A percentile compares a stretch with the other conserved stretches of the same genome.
Conservation (phyloP, 441 rosid species). For the Macaranga tanarius region DNA sequence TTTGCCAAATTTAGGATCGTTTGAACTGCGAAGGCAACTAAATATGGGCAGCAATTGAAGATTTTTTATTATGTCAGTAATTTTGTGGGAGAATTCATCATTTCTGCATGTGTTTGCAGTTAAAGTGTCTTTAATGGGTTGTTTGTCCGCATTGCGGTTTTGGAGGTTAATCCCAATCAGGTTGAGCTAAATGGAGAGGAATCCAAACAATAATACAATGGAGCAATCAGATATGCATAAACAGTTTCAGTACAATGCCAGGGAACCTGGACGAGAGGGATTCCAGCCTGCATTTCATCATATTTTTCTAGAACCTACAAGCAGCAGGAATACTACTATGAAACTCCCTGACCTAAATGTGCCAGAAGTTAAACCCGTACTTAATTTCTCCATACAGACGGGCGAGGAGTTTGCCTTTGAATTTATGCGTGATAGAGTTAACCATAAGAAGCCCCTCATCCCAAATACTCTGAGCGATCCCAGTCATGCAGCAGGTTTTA, state of each 20-base stretch:
- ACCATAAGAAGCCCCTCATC: conserved; percentile 45
- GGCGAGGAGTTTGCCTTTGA: conserved; percentile 97
- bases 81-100: background rate
- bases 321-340: conserved; percentile 38
- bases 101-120: conserved; percentile 3
- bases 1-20: conserved; percentile 9
- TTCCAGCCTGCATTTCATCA: conserved; percentile 46
- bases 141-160: conserved; percentile 7
- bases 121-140: background rate
- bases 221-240: conserved; percentile 48
- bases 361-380: conserved; percentile 70
- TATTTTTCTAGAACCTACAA: conserved; percentile 39
- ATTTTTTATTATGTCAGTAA: background rate
- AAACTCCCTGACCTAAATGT: conserved; percentile 43
- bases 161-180: conserved; percentile 14
- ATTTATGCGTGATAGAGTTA: conserved; percentile 82
- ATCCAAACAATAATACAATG: conserved; percentile 31
- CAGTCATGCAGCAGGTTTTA: conserved; percentile 45
- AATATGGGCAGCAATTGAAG: background rate
- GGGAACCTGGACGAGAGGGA: conserved; percentile 51
- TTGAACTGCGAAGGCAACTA: conserved; percentile 5
- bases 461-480: conserved; percentile 47
- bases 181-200: conserved; percentile 28
- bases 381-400: conserved; percentile 80
- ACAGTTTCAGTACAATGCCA: conserved; percentile 35